These are phyloP conservation scores for Tricholoma hemisulphureum DNA, from an alignment of 768 basidiomycete species.

Conservation along the genomic window DNA sequence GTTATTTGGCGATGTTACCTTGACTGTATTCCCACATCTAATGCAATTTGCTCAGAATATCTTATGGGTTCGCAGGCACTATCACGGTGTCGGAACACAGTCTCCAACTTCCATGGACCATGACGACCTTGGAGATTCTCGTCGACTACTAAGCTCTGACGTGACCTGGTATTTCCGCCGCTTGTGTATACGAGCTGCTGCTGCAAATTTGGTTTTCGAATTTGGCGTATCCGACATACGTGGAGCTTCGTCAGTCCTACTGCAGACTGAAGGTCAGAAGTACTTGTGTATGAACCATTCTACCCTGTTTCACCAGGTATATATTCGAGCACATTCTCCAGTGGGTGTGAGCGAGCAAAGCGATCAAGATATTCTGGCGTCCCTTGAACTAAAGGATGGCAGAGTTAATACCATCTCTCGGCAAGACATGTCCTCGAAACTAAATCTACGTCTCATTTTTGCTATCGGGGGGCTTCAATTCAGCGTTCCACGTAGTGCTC, in stretches of 20 bases:
- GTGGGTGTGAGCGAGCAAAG: constrained; percentile 35
- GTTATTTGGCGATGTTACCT: constrained; percentile 38
- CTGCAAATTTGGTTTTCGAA: constrained; percentile 69
- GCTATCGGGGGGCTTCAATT: constrained; percentile 47
- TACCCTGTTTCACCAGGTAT: constrained; percentile 48
- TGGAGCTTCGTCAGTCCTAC: constrained; percentile 35
- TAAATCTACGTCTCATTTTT: constrained; percentile 43
- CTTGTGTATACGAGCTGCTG: constrained; percentile 59
- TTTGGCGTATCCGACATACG: constrained; percentile 45
- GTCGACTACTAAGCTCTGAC: constrained; percentile 28
- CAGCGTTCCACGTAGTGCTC: constrained; percentile 76
- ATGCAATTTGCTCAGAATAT: constrained; percentile 58
- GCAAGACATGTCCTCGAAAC: constrained; percentile 41
- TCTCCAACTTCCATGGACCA: constrained; percentile 1
- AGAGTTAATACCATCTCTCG: constrained; percentile 46
- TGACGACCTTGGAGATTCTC: not conserved
- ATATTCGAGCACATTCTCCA: constrained; percentile 59
- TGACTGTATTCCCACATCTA: constrained; percentile 54
- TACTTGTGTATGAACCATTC: constrained; percentile 48
- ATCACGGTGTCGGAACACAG: constrained; percentile 16
- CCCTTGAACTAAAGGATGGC: constrained; percentile 47
- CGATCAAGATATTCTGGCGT: constrained; percentile 61
- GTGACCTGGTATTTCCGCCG: constrained; percentile 41
- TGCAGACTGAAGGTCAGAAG: constrained; percentile 23
- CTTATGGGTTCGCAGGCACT: constrained; percentile 48